Evolutionary conservation across 148 eudicot genomes (phyloP), one percentile per base, ranked within the genome.

Genomic region (Rhododendron griersonianum): DNA sequence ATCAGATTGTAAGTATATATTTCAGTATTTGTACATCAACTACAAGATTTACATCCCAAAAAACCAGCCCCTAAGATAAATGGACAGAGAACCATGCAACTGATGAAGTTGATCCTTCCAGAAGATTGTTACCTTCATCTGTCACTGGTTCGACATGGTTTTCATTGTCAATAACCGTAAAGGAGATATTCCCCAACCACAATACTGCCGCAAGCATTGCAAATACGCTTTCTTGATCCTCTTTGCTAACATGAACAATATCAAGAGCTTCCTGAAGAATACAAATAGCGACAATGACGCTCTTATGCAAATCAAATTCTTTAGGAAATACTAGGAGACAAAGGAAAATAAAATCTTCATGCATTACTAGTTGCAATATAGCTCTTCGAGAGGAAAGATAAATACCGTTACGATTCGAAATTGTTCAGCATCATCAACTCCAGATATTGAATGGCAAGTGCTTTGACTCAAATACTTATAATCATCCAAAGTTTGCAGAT

Each of bases 361-460:
- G 61, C 39, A 59, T 59, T 23, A 50, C 11, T 35, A 21, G 33
- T 74, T 53, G 50, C 65, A 41, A 35, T n/a, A 25, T 23, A 77
- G 18, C 75, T 25, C 37, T 10, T 15, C 77, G 1, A 86, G 79
- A 47, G 37, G 77, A 28, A 83, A 80, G 39, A 37, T 74, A 37
- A 84, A 37, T 93, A 97, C 99, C 98, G 48, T 78, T 51, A 95
- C 98, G 81, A 91, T 87, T 78, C 87, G 91, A 89, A 94, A 97
- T 83, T 95, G 93, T 87, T 95, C 95, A 75, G 98, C 96, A 89
- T 97, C 99, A 90, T 97, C 96, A 90, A 95, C 95, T 85, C 95
- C 95, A 71, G 93, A 79, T 88, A 97, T 94, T 30, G 94, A 87
- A 85, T 91, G 88, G 91, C 98, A 96, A 85, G 84, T 91, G 88